These are phyloP conservation scores for Heritiera fomes DNA, from an alignment of 345 rosid genomes.

Conservation along the genomic window DNA sequence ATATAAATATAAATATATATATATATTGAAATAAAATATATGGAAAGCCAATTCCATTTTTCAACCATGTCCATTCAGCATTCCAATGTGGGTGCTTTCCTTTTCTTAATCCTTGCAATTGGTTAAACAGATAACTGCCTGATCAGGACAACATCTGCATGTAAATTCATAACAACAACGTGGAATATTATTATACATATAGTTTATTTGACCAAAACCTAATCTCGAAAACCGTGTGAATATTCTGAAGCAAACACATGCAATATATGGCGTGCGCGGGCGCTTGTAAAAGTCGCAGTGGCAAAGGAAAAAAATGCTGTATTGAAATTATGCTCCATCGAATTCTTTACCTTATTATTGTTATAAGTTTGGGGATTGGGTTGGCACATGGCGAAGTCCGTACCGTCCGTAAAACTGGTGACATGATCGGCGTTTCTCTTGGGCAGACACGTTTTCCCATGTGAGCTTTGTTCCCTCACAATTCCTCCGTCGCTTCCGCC, in stretches of 20 bases:
- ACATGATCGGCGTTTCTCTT: background rate
- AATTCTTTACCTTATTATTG: no score
- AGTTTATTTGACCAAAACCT: background rate
- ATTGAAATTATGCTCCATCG: background rate
- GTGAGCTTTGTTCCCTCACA: background rate
- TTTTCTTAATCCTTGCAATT: background rate
- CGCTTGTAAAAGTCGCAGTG: background rate
- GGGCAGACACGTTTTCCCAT: slow-evolving; percentile 13
- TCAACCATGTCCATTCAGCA: background rate
- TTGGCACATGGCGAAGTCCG: background rate
- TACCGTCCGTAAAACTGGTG: background rate
- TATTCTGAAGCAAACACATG: background rate
- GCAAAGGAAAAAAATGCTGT: background rate
- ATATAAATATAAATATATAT: no score
- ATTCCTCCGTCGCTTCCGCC: background rate
- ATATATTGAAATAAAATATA: background rate
- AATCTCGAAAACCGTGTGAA: background rate
- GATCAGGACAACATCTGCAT: background rate
- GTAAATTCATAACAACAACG: no score
- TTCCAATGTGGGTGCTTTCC: slow-evolving; percentile 3
- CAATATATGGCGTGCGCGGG: background rate
- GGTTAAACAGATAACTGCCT: background rate
- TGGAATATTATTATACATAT: no score
- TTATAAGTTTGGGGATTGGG: background rate
- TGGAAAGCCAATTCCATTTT: background rate